phyloP scores from a whole-genome alignment of 75 land plant genomes.

The Sequoiadendron giganteum region DNA sequence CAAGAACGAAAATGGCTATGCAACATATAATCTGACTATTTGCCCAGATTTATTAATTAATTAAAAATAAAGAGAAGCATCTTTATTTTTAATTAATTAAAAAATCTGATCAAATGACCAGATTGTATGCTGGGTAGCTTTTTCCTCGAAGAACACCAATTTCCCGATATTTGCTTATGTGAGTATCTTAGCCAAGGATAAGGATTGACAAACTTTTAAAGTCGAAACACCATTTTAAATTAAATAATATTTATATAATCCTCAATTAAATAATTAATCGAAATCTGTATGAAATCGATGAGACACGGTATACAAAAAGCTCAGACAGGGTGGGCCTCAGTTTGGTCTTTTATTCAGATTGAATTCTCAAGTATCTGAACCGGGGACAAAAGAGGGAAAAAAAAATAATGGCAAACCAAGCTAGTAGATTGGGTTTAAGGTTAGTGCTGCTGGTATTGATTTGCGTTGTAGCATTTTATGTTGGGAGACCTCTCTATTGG shows the following conservation, averaged over 20 bases:
- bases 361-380: background rate
- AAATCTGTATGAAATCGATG: background rate
- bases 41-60: no score
- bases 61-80: no score
- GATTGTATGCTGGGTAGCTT: no score
- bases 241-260: no score
- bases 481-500: constrained; percentile 81
- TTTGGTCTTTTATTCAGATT: background rate
- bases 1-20: no score
- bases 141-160: no score
- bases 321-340: background rate
- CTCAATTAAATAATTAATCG: background rate
- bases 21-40: no score
- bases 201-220: background rate
- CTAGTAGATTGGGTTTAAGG: constrained; percentile 38
- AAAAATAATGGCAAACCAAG: constrained; percentile 26
- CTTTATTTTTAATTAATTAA: no score
- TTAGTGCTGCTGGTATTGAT: constrained; percentile 16
- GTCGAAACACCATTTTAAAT: background rate
- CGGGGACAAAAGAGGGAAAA: background rate
- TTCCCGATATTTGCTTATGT: no score
- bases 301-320: background rate
- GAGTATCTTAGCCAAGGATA: no score
- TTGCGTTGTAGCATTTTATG: constrained; percentile 52
- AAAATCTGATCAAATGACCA: no score